These are phyloP conservation scores for Colletotrichum sublineola DNA, from an alignment of 2,329 filamentous ascomycete genomes.

Conservation along the genomic window DNA sequence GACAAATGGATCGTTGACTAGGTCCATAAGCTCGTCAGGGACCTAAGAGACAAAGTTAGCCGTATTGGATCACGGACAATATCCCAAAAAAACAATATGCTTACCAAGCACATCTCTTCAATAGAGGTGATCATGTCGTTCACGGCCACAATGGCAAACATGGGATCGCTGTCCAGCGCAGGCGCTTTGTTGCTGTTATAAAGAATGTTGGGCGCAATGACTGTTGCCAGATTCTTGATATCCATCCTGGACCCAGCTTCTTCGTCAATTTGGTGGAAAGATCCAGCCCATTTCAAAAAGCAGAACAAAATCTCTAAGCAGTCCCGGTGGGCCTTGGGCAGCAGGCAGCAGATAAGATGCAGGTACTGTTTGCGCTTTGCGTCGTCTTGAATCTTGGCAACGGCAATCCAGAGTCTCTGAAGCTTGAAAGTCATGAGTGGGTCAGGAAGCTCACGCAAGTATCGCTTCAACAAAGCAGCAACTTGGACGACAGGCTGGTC, in stretches of 20 bases:
- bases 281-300: conserved; percentile 97
- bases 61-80: not conserved
- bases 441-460: conserved; percentile 93
- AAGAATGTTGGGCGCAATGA: conserved; percentile 96
- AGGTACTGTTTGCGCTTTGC: conserved; percentile 87
- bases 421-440: conserved; percentile 96
- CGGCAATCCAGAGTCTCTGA: conserved; percentile 89
- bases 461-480: conserved; percentile 93
- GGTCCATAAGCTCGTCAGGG: conserved; percentile 88
- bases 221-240: conserved; percentile 95
- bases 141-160: conserved; percentile 93
- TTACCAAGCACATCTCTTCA: conserved; percentile 96
- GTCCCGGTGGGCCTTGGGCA: conserved; percentile 93
- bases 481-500: conserved; percentile 94
- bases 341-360: conserved; percentile 90
- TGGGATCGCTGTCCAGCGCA: conserved; percentile 86
- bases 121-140: conserved; percentile 92
- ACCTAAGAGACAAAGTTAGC: conserved; percentile 69
- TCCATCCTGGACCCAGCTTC: conserved; percentile 99
- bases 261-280: conserved; percentile 97
- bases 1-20: conserved; percentile 85
- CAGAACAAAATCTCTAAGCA: conserved; percentile 95
- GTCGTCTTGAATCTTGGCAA: conserved; percentile 87
- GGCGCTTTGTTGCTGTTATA: conserved; percentile 76
- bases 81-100: conserved; percentile 48